A percentile compares a stretch with the other conserved stretches of the same genome.
Conservation (phyloP, 2,329 filamentous ascomycete species). For the Paecilomyces sp. region DNA sequence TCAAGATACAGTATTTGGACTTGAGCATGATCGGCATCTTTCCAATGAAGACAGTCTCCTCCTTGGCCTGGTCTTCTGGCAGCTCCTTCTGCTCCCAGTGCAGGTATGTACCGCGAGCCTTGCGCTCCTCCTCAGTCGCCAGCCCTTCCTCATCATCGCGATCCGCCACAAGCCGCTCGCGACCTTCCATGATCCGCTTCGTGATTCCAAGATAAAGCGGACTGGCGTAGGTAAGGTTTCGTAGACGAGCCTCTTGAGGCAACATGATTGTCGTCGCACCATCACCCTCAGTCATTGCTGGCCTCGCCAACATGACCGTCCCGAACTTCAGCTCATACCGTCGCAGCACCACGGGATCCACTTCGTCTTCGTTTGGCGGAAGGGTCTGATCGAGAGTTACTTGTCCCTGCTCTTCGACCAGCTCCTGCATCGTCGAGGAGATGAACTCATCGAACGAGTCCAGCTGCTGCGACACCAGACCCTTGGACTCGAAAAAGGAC, state of each 20-base stretch:
- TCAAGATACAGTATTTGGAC: conserved; percentile 88
- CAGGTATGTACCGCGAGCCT: conserved; percentile 35
- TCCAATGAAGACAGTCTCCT: conserved; percentile 79
- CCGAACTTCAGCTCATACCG: conserved; percentile 95
- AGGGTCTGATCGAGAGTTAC: conserved; percentile 92
- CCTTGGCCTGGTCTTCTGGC: conserved; percentile 48
- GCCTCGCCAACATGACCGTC: conserved; percentile 78
- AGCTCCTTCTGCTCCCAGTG: conserved; percentile 41
- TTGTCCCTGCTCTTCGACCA: conserved; percentile 84
- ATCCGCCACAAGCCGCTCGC: conserved; percentile 68
- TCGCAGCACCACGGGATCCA: conserved; percentile 71
- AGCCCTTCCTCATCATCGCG: conserved; percentile 51
- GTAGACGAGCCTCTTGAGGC: conserved; percentile 89
- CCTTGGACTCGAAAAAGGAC: conserved; percentile 93
- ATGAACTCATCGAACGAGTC: conserved; percentile 99
- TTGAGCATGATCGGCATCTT: conserved; percentile 98
- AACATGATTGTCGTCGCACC: conserved; percentile 78
- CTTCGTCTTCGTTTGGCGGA: conserved; percentile 64
- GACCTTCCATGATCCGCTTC: conserved; percentile 75
- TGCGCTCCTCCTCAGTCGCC: conserved; percentile 46
- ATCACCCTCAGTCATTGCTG: conserved; percentile 88
- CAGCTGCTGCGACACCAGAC: conserved; percentile 92
- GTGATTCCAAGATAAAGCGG: conserved; percentile 85
- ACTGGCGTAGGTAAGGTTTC: conserved; percentile 91
- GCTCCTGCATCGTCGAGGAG: conserved; percentile 84